These are phyloP conservation scores for Talaromyces sp. DNA, from an alignment of 2,329 filamentous ascomycete species.

Conservation along the genomic window DNA sequence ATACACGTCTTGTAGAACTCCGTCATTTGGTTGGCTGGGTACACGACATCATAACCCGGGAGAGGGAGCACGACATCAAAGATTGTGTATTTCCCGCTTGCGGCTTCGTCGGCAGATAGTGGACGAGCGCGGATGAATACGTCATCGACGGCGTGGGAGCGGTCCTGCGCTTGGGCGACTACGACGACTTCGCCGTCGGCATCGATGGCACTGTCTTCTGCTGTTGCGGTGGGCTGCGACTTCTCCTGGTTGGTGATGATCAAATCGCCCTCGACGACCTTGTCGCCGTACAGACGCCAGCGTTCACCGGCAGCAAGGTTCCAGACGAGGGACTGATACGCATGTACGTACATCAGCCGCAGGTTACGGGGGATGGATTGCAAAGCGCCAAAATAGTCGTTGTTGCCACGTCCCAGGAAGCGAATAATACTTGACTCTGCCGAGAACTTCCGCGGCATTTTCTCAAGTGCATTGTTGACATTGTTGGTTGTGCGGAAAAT, in stretches of 20 bases:
- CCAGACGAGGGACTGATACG: slow-evolving; percentile 94
- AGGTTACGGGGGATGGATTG: slow-evolving; percentile 77
- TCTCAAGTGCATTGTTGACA: slow-evolving; percentile 59
- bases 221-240: slow-evolving; percentile 34
- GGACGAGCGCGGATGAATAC: slow-evolving; percentile 68
- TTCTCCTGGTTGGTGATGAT: slow-evolving; percentile 61
- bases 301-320: slow-evolving; percentile 80
- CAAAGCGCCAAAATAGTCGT: slow-evolving; percentile 79
- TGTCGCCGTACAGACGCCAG: slow-evolving; percentile 70
- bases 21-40: slow-evolving; percentile 81
- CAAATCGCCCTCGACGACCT: slow-evolving; percentile 81
- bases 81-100: slow-evolving; percentile 72
- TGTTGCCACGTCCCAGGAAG: slow-evolving; percentile 60
- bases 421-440: slow-evolving; percentile 78
- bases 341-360: slow-evolving; percentile 92
- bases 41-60: slow-evolving; percentile 87
- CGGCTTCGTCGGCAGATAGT: slow-evolving; percentile 73
- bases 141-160: slow-evolving; percentile 54
- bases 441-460: slow-evolving; percentile 75
- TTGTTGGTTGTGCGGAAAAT: slow-evolving; percentile 66
- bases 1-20: slow-evolving; percentile 84
- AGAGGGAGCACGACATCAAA: slow-evolving; percentile 87
- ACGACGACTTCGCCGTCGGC: slow-evolving; percentile 67
- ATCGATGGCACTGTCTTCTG: slow-evolving; percentile 53
- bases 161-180: slow-evolving; percentile 58